A percentile compares a stretch with the other conserved stretches of the same genome.
phyloP scores from a whole-genome alignment of 768 basidiomycete genomes.

The Hygrophorus russula region DNA sequence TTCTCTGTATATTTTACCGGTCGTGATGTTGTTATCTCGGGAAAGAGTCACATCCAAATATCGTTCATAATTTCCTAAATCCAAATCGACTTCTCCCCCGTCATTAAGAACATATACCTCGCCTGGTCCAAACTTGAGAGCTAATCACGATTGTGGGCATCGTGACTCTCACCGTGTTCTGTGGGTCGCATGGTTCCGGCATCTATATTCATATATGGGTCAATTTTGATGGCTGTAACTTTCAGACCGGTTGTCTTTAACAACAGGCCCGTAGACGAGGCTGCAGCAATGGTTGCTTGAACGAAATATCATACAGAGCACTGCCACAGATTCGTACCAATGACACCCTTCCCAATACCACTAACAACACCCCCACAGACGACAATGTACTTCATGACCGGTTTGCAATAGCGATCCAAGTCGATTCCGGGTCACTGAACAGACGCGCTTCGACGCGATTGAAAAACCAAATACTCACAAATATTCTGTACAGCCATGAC shows the following conservation, averaged over 20 bases:
- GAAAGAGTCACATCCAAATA: slow-evolving; percentile 93
- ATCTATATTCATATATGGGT: slow-evolving; percentile 99
- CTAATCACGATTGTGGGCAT: not conserved
- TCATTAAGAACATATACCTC: slow-evolving; percentile 99
- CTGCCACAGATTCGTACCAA: slow-evolving; percentile 47
- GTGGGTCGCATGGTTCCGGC: slow-evolving; percentile 98
- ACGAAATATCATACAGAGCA: not conserved
- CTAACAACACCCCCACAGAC: slow-evolving; percentile 97
- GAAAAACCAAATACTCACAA: too few species aligned
- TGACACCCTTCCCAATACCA: slow-evolving; percentile 98
- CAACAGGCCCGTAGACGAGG: slow-evolving; percentile 91
- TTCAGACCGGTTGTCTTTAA: slow-evolving; percentile 92
- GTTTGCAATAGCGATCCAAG: not conserved
- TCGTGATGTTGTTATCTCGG: slow-evolving; percentile 96
- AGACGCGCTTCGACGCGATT: not conserved
- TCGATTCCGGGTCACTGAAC: not conserved
- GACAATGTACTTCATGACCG: slow-evolving; percentile 84
- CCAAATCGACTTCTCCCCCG: slow-evolving; percentile 95
- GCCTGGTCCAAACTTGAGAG: slow-evolving; percentile 25
- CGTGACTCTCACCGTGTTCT: slow-evolving; percentile 74
- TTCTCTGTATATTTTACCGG: slow-evolving; percentile 93
- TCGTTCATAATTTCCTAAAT: slow-evolving; percentile 96
- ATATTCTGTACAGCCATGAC: too few species aligned
- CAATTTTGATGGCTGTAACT: slow-evolving; percentile 99
- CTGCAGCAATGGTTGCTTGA: slow-evolving; percentile 28